These are phyloP conservation scores for Mycosarcoma mackinlayi DNA, from an alignment of 1,284 basidiomycete species.

Conservation along the genomic window DNA sequence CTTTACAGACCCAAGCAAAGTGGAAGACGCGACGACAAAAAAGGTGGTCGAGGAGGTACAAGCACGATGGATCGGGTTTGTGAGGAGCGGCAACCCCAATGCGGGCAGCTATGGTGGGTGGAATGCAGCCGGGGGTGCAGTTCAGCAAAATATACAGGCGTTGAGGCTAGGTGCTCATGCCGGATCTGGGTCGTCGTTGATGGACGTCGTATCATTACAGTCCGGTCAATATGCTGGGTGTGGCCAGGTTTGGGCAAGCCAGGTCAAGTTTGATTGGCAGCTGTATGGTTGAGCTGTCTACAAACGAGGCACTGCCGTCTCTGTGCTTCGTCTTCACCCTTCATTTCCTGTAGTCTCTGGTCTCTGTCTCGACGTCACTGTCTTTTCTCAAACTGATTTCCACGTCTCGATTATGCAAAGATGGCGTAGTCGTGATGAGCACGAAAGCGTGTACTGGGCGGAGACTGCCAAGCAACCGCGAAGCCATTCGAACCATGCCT, in stretches of 20 bases:
- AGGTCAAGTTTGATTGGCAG: conserved; percentile 60
- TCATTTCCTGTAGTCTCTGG: too few relatives aligned
- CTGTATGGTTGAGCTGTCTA: conserved; percentile 35
- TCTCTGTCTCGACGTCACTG: too few relatives aligned
- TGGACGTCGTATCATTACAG: conserved; percentile 28
- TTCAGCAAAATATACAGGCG: conserved; percentile 14
- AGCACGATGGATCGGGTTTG: conserved; percentile 45
- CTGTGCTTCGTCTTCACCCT: too few relatives aligned
- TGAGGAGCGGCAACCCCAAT: conserved; percentile 46
- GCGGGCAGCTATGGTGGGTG: conserved; percentile 19
- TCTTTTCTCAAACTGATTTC: too few relatives aligned
- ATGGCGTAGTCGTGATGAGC: too few relatives aligned
- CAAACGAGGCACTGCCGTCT: too few relatives aligned
- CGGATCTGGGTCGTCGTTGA: conserved; percentile 2
- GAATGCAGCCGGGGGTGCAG: conserved; percentile 11
- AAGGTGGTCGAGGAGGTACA: conserved; percentile 39
- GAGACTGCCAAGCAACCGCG: too few relatives aligned
- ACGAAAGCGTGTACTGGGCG: too few relatives aligned
- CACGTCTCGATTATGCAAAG: too few relatives aligned
- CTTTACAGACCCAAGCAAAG: conserved; percentile 31
- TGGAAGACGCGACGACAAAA: conserved; percentile 3
- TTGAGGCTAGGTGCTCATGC: conserved; percentile 32
- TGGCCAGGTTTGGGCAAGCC: conserved; percentile 36
- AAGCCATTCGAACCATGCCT: too few relatives aligned
- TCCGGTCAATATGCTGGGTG: conserved; percentile 30